Conservation (phyloP, 2,329 filamentous ascomycete species). For the Pseudopithomyces chartarum region DNA sequence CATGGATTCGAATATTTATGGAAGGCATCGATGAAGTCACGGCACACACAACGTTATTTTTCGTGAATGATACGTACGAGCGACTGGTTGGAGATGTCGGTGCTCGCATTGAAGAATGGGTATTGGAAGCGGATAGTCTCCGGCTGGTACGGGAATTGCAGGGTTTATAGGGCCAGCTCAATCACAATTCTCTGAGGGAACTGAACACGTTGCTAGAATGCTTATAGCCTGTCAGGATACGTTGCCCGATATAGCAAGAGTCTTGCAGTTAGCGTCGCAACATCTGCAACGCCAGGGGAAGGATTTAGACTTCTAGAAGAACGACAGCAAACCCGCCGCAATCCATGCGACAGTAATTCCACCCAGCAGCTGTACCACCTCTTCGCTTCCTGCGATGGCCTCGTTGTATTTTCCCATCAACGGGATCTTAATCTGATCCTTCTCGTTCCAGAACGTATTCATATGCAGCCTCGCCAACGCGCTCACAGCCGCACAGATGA, state of each 20-base stretch:
- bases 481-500: slow-evolving; percentile 19
- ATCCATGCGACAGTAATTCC: slow-evolving; percentile 26
- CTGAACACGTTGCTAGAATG: background rate
- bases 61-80: slow-evolving; percentile 74
- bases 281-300: background rate
- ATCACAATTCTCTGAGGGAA: background rate
- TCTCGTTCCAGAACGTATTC: slow-evolving; percentile 40
- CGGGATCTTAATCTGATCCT: slow-evolving; percentile 37
- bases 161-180: slow-evolving; percentile 7
- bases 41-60: slow-evolving; percentile 83
- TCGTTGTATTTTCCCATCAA: slow-evolving; percentile 45
- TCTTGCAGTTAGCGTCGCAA: background rate
- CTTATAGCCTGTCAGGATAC: background rate
- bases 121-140: slow-evolving; percentile 61
- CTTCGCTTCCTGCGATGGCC: slow-evolving; percentile 39
- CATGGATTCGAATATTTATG: slow-evolving; percentile 83
- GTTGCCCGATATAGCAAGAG: background rate
- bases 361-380: slow-evolving; percentile 30
- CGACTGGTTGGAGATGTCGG: slow-evolving; percentile 76
- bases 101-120: slow-evolving; percentile 70
- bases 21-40: slow-evolving; percentile 81
- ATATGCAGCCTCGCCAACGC: slow-evolving; percentile 30
- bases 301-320: slow-evolving; percentile 5
- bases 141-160: slow-evolving; percentile 34
- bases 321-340: slow-evolving; percentile 22